Evolutionary conservation across 306 rosid species (phyloP).

Genomic region (Acacia crassicarpa): DNA sequence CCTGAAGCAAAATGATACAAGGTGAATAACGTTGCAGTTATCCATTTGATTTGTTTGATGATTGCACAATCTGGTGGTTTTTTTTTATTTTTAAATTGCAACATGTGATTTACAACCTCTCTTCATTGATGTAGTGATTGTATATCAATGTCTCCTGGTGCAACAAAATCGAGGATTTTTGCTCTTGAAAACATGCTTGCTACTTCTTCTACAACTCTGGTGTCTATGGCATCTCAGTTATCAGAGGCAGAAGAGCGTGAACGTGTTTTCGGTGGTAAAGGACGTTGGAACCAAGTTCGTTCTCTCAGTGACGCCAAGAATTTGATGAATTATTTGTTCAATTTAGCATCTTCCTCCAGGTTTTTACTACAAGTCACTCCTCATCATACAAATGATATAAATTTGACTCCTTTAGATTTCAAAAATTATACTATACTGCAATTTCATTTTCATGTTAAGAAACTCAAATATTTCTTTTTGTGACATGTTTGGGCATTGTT

Average conservation of each 20-base stretch:
- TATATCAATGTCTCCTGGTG: slow-evolving; percentile 83
- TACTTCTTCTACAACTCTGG: slow-evolving; percentile 74
- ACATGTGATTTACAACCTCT: slow-evolving; percentile 14
- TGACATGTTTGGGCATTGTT: slow-evolving; percentile 5
- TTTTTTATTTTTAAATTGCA: slow-evolving; percentile 8
- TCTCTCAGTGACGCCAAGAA: slow-evolving; percentile 89
- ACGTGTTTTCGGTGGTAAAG: slow-evolving; percentile 81
- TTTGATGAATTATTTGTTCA: slow-evolving; percentile 85
- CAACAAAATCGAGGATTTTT: slow-evolving; percentile 86
- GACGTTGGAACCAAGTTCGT: slow-evolving; percentile 95
- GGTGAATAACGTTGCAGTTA: slow-evolving; percentile 30
- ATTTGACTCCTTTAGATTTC: background rate
- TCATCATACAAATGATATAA: background rate
- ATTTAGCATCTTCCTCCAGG: slow-evolving; percentile 91
- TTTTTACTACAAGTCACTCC: slow-evolving; percentile 28
- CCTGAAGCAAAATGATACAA: slow-evolving; percentile 35
- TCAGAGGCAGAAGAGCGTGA: slow-evolving; percentile 98
- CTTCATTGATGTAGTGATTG: slow-evolving; percentile 43
- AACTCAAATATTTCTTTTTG: background rate
- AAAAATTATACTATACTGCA: background rate
- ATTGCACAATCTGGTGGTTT: slow-evolving; percentile 12
- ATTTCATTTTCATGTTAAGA: slow-evolving; percentile 5
- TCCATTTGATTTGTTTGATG: background rate
- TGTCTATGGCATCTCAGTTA: slow-evolving; percentile 92
- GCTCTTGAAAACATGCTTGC: slow-evolving; percentile 93